Evolutionary conservation across 2,329 filamentous ascomycete genomes (phyloP).

Genomic region (Lachnellula arida): DNA sequence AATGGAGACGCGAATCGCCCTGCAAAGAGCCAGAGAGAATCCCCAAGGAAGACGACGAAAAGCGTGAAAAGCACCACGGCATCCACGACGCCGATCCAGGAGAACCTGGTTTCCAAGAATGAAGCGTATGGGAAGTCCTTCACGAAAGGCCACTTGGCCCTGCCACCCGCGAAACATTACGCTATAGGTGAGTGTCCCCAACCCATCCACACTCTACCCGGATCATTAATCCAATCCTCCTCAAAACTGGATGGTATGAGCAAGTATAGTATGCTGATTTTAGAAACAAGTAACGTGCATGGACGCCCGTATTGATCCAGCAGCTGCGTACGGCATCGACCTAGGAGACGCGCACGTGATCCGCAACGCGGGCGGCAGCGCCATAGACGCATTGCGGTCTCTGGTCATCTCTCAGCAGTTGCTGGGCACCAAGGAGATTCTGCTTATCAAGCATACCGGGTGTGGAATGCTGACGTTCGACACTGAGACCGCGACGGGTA

Average conservation of each 20-base stretch:
- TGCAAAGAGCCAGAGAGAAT: no score
- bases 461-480: constrained; percentile 69
- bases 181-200: constrained; percentile 46
- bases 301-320: constrained; percentile 70
- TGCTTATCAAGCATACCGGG: constrained; percentile 49
- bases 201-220: constrained; percentile 9
- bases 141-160: constrained; percentile 58
- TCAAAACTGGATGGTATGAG: constrained; percentile 2
- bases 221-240: not conserved
- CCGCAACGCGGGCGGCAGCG: constrained; percentile 68
- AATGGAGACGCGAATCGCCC: no score
- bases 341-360: constrained; percentile 79
- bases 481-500: constrained; percentile 49
- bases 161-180: constrained; percentile 68
- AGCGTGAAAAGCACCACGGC: constrained; percentile 5
- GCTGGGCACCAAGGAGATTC: constrained; percentile 69
- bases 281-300: constrained; percentile 62
- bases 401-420: constrained; percentile 77
- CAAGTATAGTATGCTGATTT: no score
- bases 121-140: constrained; percentile 54
- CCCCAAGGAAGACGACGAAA: no score
- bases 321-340: constrained; percentile 62
- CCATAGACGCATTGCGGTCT: constrained; percentile 65
- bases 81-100: constrained; percentile 39
- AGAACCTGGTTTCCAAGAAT: constrained; percentile 54